Conservation (phyloP, 768 basidiomycete species). For the Lyophyllum shimeji region DNA sequence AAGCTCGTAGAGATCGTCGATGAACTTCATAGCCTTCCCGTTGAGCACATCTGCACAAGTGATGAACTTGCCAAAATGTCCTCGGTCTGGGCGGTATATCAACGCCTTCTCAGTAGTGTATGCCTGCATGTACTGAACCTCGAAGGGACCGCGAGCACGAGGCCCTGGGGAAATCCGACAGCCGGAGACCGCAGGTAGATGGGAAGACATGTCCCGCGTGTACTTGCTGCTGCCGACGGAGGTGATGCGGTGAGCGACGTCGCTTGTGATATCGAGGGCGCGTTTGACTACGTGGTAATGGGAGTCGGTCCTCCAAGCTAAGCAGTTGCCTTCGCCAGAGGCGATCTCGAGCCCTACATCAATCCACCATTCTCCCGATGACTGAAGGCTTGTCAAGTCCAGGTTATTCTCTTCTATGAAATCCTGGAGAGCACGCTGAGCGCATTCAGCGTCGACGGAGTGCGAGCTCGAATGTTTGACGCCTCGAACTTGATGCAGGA, state of each 20-base stretch:
- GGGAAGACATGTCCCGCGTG: conserved; percentile 24
- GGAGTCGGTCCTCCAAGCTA: conserved; percentile 30
- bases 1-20: conserved; percentile 16
- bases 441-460: background rate
- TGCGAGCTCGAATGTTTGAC: conserved; percentile 7
- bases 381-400: background rate
- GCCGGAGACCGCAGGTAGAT: conserved; percentile 28
- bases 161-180: conserved; percentile 27
- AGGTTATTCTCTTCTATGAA: background rate
- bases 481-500: background rate
- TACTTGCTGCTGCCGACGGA: conserved; percentile 20
- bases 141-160: conserved; percentile 13
- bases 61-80: conserved; percentile 21
- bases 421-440: background rate
- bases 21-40: conserved; percentile 2
- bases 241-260: conserved; percentile 22
- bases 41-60: conserved; percentile 17
- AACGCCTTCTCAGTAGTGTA: conserved; percentile 34
- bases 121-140: conserved; percentile 27
- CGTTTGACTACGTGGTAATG: conserved; percentile 22
- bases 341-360: conserved; percentile 29
- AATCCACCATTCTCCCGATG: conserved; percentile 23
- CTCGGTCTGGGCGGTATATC: conserved; percentile 19
- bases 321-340: conserved; percentile 16
- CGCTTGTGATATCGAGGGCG: conserved; percentile 7